A percentile compares a stretch with the other conserved stretches of the same genome.
Evolutionary conservation across 2,329 filamentous ascomycete species (phyloP).

Genomic region (Mycocentrospora acerina): DNA sequence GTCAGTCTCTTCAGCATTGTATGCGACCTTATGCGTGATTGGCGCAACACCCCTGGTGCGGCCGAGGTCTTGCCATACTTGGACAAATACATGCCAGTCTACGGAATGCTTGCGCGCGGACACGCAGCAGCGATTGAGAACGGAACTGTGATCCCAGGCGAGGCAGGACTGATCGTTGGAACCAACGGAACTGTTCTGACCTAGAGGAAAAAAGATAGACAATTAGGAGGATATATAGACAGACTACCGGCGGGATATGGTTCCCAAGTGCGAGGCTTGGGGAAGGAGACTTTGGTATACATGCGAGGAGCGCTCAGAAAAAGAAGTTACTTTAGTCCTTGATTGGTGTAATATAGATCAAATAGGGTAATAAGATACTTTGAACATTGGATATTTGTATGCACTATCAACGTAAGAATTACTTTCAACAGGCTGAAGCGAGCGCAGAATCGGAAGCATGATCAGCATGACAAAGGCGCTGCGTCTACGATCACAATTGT

Average conservation of each 20-base stretch:
- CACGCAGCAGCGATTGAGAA: conserved; percentile 63
- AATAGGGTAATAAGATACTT: too few relatives aligned
- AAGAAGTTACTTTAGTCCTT: too few relatives aligned
- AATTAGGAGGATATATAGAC: neutral
- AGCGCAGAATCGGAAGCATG: too few relatives aligned
- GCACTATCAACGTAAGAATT: too few relatives aligned
- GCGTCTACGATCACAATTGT: too few relatives aligned
- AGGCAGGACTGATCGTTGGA: conserved; percentile 43
- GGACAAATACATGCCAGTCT: conserved; percentile 65
- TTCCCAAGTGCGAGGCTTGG: neutral
- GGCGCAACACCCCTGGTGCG: conserved; percentile 57
- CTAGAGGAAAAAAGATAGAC: conserved; percentile 1
- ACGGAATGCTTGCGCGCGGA: conserved; percentile 63
- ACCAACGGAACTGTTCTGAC: conserved; percentile 18
- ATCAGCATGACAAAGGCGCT: too few relatives aligned
- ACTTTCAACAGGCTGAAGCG: conserved; percentile 17
- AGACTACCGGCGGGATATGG: too few relatives aligned
- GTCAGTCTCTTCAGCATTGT: conserved; percentile 64
- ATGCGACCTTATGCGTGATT: conserved; percentile 71
- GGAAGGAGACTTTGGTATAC: too few relatives aligned
- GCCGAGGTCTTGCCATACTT: conserved; percentile 63
- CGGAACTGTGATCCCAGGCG: conserved; percentile 60
- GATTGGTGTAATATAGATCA: too few relatives aligned
- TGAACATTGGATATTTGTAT: too few relatives aligned
- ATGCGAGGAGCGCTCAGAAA: too few relatives aligned